Conservation (phyloP, 1,139 yeast species). For the Pichia sp. region DNA sequence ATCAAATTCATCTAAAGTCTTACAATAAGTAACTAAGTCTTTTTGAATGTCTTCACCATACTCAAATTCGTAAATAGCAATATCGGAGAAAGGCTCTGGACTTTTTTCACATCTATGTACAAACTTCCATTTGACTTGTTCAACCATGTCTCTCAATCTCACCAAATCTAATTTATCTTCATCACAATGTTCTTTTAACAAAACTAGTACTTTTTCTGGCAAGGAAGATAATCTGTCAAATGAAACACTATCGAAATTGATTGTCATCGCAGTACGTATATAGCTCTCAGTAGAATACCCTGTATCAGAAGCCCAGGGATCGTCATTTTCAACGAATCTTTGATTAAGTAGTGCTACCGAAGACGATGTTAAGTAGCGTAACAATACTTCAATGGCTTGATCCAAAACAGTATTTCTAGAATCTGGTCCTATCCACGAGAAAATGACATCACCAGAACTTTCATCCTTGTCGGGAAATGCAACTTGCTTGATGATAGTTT, state of each 20-base stretch:
- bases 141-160: constrained; percentile 63
- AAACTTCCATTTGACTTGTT: constrained; percentile 60
- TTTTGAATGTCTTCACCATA: constrained; percentile 67
- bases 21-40: constrained; percentile 51
- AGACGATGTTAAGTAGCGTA: constrained; percentile 74
- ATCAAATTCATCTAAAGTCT: constrained; percentile 59
- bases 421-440: constrained; percentile 83
- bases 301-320: constrained; percentile 75
- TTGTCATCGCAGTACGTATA: constrained; percentile 51
- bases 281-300: constrained; percentile 70
- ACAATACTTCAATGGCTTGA: constrained; percentile 66
- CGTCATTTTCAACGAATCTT: constrained; percentile 71
- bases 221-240: constrained; percentile 54
- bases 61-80: constrained; percentile 72
- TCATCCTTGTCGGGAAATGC: constrained; percentile 91
- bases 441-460: constrained; percentile 67
- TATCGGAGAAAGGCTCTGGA: constrained; percentile 55
- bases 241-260: constrained; percentile 73
- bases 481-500: constrained; percentile 44
- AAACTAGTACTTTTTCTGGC: constrained; percentile 45
- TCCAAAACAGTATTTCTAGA: constrained; percentile 49
- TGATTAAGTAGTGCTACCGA: constrained; percentile 65
- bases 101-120: constrained; percentile 64
- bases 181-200: constrained; percentile 48
- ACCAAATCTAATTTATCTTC: constrained; percentile 53